These are phyloP conservation scores for Stemphylium lycopersici DNA, from an alignment of 2,329 filamentous ascomycete species.

Conservation along the genomic window DNA sequence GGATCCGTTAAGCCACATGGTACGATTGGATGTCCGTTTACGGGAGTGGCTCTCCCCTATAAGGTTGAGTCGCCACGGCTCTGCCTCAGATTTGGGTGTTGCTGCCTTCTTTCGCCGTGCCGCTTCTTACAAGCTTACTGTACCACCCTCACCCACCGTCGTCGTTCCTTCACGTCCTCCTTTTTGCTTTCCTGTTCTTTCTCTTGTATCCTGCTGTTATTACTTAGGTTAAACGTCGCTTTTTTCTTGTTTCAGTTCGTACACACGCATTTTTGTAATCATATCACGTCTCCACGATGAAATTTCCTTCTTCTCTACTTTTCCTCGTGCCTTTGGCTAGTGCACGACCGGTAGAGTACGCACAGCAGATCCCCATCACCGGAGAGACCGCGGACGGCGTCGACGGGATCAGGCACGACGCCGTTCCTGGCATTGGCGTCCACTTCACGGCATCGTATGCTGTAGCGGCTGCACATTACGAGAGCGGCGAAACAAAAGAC, in stretches of 20 bases:
- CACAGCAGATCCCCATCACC: slow-evolving; percentile 11
- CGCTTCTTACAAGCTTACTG: not conserved
- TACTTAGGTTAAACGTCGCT: no score
- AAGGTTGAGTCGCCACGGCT: not conserved
- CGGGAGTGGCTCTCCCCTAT: not conserved
- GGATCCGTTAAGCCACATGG: not conserved
- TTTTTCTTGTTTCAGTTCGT: not conserved
- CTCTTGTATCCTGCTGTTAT: not conserved
- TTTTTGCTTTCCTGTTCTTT: not conserved
- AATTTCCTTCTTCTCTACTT: slow-evolving; percentile 7
- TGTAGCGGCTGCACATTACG: slow-evolving; percentile 29
- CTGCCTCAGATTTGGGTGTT: not conserved
- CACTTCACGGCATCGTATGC: slow-evolving; percentile 39
- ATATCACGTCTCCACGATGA: slow-evolving; percentile 12
- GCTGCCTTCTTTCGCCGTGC: not conserved
- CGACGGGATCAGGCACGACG: slow-evolving; percentile 1
- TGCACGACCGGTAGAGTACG: slow-evolving; percentile 10
- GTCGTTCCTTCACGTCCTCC: not conserved
- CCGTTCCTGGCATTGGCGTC: slow-evolving; percentile 27
- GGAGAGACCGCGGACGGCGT: not conserved
- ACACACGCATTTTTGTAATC: not conserved
- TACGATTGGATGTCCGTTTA: not conserved
- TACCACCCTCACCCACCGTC: not conserved
- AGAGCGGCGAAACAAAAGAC: slow-evolving; percentile 30
- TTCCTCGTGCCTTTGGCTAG: slow-evolving; percentile 16